phyloP scores from a whole-genome alignment of 805 yeast species.

The Pichia californica region DNA sequence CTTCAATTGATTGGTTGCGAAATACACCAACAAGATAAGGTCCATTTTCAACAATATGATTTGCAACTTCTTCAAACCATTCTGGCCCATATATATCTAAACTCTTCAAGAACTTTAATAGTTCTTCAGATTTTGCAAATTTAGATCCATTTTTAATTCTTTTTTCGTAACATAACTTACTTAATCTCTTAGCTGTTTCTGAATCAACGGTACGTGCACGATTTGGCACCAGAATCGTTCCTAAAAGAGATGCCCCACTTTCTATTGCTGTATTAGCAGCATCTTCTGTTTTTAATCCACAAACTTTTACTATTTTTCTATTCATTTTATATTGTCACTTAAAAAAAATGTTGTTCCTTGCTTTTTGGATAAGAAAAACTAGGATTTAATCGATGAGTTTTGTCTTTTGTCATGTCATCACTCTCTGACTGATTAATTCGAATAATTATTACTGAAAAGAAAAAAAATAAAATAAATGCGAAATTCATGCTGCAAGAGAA shows the following conservation, averaged over 20 bases:
- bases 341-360: too few relatives aligned
- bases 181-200: slow-evolving; percentile 41
- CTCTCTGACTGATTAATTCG: too few relatives aligned
- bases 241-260: slow-evolving; percentile 69
- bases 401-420: too few relatives aligned
- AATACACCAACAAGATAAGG: slow-evolving; percentile 87
- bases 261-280: slow-evolving; percentile 69
- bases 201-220: slow-evolving; percentile 62
- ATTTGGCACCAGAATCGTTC: slow-evolving; percentile 82
- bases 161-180: slow-evolving; percentile 25
- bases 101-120: slow-evolving; percentile 8
- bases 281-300: slow-evolving; percentile 67
- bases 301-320: slow-evolving; percentile 61
- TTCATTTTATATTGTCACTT: too few relatives aligned
- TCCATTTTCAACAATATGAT: slow-evolving; percentile 33
- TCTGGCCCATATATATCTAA: slow-evolving; percentile 24
- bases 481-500: too few relatives aligned
- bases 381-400: too few relatives aligned
- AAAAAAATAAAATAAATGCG: too few relatives aligned
- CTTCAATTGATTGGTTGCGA: slow-evolving; percentile 67
- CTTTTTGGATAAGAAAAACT: too few relatives aligned
- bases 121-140: slow-evolving; percentile 20
- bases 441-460: too few relatives aligned
- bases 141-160: slow-evolving; percentile 16
- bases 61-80: slow-evolving; percentile 29